These are phyloP conservation scores for Acacia pycnantha DNA, from an alignment of 331 rosid genomes.

Conservation along the genomic window DNA sequence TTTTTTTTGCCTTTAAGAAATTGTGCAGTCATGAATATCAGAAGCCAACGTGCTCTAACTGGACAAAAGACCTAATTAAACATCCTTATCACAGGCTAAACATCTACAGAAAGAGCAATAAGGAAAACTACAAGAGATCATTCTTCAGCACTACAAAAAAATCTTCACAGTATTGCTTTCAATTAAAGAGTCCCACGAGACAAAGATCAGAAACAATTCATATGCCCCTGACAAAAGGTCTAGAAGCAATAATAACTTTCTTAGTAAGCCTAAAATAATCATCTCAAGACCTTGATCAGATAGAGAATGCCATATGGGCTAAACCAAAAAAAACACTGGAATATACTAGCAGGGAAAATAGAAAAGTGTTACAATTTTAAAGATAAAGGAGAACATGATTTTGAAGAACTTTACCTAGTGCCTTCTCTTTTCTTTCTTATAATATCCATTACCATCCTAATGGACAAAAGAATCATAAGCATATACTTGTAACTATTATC, in stretches of 20 bases:
- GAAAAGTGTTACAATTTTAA: not conserved
- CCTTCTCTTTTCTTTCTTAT: conserved; percentile 9
- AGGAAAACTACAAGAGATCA: not conserved
- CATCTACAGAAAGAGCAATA: not conserved
- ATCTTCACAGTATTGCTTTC: not conserved
- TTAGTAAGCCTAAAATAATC: too few species aligned
- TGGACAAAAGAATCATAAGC: conserved; percentile 19
- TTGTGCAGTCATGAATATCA: not conserved
- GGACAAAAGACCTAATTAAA: not conserved
- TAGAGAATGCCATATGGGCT: not conserved
- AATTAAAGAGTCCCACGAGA: too few species aligned
- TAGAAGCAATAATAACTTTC: not conserved
- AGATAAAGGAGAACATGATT: conserved; percentile 21
- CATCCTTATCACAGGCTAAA: not conserved
- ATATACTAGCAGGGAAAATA: not conserved
- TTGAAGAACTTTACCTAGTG: conserved; percentile 15
- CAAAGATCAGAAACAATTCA: not conserved
- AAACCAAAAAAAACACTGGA: not conserved
- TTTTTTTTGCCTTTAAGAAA: not conserved
- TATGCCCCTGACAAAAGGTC: not conserved
- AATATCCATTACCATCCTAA: conserved; percentile 15
- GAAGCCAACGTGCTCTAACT: not conserved
- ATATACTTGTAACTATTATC: conserved; percentile 10
- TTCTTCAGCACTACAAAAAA: not conserved
- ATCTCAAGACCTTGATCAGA: not conserved